Evolutionary conservation across 257 asterid species (phyloP).

Genomic region (Misopates orontium): DNA sequence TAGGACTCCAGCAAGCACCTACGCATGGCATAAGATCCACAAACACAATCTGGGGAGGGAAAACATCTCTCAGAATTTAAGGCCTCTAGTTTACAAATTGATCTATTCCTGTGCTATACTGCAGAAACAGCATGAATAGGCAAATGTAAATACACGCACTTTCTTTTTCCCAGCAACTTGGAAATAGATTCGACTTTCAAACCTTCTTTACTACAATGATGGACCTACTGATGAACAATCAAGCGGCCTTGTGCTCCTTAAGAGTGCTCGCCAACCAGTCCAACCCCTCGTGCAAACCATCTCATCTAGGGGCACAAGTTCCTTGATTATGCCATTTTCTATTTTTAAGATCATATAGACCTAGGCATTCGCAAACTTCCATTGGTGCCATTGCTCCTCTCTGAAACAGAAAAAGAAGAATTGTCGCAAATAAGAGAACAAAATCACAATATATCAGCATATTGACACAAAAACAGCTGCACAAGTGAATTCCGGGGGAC

Average conservation of each 20-base stretch:
- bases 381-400: too few species aligned
- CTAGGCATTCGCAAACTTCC: too few species aligned
- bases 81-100: constrained; percentile 33
- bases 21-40: constrained; percentile 28
- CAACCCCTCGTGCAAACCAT: constrained; percentile 91
- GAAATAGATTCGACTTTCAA: constrained; percentile 14
- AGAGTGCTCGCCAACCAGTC: constrained; percentile 92
- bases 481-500: too few species aligned
- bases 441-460: too few species aligned
- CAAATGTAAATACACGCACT: background rate
- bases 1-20: constrained; percentile 27
- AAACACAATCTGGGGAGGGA: constrained; percentile 16
- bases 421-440: too few species aligned
- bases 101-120: constrained; percentile 33
- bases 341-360: constrained; percentile 77
- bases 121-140: constrained; percentile 8
- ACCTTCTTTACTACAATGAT: constrained; percentile 63
- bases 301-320: constrained; percentile 86
- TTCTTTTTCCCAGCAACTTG: background rate
- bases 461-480: too few species aligned
- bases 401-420: too few species aligned
- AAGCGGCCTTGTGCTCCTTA: constrained; percentile 80
- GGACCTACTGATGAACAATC: constrained; percentile 84
- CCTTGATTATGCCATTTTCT: constrained; percentile 98
- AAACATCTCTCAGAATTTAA: constrained; percentile 16